Percentiles rank a stretch among this genome's conserved stretches.
phyloP scores from a whole-genome alignment of 352 stramenopile genomes.

The Globisporangium splendens region DNA sequence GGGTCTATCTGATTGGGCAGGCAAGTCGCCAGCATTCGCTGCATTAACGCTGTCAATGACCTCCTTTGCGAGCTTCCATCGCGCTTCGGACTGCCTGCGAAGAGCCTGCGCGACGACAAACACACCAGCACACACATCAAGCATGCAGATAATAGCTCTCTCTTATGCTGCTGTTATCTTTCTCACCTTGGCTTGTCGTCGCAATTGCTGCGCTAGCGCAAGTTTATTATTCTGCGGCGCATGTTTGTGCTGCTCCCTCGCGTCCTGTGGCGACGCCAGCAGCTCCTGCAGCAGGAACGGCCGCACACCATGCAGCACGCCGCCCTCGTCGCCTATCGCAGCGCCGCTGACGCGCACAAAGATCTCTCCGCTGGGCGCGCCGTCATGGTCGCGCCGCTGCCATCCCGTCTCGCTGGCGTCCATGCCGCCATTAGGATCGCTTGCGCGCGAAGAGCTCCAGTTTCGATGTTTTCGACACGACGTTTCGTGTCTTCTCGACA shows the following conservation, averaged over 20 bases:
- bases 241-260: slow-evolving; percentile 14
- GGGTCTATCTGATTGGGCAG: too few species aligned
- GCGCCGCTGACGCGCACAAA: slow-evolving; percentile 32
- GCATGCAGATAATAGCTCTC: background rate
- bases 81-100: background rate
- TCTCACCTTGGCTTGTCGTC: slow-evolving; percentile 20
- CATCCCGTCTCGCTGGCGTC: background rate
- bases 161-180: background rate
- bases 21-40: too few species aligned
- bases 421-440: background rate
- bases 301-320: slow-evolving; percentile 20
- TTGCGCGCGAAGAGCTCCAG: background rate
- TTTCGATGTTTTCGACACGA: background rate
- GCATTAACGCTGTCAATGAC: background rate
- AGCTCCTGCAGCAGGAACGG: slow-evolving; percentile 33
- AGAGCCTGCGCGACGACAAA: background rate
- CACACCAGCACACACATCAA: background rate
- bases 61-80: slow-evolving; percentile 5
- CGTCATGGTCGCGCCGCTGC: background rate
- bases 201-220: slow-evolving; percentile 13
- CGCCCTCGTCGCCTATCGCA: slow-evolving; percentile 16
- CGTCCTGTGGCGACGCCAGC: background rate
- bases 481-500: background rate
- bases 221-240: slow-evolving; percentile 24
- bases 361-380: slow-evolving; percentile 42